These are phyloP conservation scores for Plantago elongata DNA, from an alignment of 257 asterid genomes.

Conservation along the genomic window DNA sequence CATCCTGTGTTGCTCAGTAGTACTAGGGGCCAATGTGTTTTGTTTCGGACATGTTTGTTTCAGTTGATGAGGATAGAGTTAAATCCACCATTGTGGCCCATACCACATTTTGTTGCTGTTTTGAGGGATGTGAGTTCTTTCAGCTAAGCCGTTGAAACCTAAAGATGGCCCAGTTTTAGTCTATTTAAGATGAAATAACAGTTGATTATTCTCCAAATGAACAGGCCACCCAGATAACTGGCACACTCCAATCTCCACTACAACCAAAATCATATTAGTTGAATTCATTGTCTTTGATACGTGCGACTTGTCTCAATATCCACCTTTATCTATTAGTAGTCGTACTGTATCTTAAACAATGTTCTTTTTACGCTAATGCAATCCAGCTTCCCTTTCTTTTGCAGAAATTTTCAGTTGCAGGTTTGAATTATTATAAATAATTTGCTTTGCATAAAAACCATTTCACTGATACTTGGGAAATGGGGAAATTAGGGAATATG, in stretches of 20 bases:
- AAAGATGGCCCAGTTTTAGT: neutral
- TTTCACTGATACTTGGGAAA: no score
- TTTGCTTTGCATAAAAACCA: no score
- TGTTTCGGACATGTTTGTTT: slow-evolving; percentile 13
- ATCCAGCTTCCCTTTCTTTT: neutral
- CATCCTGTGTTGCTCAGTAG: slow-evolving; percentile 15
- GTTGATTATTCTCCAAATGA: neutral
- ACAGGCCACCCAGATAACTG: neutral
- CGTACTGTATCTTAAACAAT: neutral
- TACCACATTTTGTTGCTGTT: slow-evolving; percentile 8
- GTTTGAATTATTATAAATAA: neutral
- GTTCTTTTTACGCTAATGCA: no score
- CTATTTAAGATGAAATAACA: neutral
- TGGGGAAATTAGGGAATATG: neutral
- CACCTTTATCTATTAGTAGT: slow-evolving; percentile 1
- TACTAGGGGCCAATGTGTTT: slow-evolving; percentile 14
- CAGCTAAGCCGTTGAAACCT: slow-evolving; percentile 18
- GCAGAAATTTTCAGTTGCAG: slow-evolving; percentile 2
- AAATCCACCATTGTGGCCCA: slow-evolving; percentile 14
- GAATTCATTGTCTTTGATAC: neutral
- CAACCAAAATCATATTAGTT: slow-evolving; percentile 1
- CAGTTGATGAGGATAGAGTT: slow-evolving; percentile 17
- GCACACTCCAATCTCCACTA: neutral
- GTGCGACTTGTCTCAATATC: neutral
- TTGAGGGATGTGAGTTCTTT: slow-evolving; percentile 14